These are phyloP conservation scores for Colletotrichum sp. DNA, from an alignment of 2,329 filamentous ascomycete genomes.

Conservation along the genomic window DNA sequence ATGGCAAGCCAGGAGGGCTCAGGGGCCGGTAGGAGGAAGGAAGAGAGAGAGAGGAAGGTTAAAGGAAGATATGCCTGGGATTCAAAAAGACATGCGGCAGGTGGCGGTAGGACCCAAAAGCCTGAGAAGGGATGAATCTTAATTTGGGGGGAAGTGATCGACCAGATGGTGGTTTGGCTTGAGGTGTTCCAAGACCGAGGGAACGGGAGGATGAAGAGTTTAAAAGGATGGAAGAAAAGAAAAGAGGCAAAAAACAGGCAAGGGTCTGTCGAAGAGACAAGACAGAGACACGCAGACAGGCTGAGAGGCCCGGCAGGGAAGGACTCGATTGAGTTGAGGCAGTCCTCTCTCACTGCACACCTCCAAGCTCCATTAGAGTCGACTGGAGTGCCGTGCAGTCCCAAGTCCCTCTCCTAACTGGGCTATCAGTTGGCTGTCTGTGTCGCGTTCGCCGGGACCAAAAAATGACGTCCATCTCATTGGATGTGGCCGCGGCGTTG, in stretches of 20 bases:
- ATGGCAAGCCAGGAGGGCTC: background rate
- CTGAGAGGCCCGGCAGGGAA: conserved; percentile 9
- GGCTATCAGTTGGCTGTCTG: conserved; percentile 8
- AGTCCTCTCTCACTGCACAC: conserved; percentile 11
- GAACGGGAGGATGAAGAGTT: conserved; percentile 13
- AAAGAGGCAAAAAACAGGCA: conserved; percentile 16
- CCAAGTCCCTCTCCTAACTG: background rate
- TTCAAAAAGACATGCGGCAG: conserved; percentile 14
- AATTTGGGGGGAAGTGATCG: background rate
- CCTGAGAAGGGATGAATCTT: background rate
- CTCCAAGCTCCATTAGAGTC: background rate
- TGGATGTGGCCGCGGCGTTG: background rate
- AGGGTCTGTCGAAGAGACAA: conserved; percentile 7
- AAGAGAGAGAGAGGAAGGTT: background rate
- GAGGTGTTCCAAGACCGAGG: background rate
- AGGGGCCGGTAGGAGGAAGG: background rate
- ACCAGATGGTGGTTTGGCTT: background rate
- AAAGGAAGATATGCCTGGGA: background rate
- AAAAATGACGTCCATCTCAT: conserved; percentile 20
- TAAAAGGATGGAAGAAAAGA: conserved; percentile 9
- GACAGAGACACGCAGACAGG: background rate
- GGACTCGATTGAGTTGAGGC: conserved; percentile 19
- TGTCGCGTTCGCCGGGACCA: conserved; percentile 20
- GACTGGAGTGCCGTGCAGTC: background rate
- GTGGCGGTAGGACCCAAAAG: background rate